A percentile compares a stretch with the other conserved stretches of the same genome.
phyloP scores from a whole-genome alignment of 208 protist species.

The Leishmania amazonensis region DNA sequence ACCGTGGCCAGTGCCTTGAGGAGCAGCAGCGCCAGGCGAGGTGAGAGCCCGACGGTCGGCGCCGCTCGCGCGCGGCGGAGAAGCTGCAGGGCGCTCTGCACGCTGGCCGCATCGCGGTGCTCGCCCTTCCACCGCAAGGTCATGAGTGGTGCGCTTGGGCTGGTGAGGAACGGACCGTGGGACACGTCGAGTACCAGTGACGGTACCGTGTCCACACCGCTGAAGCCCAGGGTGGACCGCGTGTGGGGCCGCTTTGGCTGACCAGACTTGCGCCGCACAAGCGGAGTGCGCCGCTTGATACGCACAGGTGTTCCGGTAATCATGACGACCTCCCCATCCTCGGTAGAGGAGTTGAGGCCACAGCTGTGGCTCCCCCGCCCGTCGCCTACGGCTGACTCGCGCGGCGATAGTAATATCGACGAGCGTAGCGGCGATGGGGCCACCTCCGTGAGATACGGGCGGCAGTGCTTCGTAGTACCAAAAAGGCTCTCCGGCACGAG shows the following conservation, averaged over 20 bases:
- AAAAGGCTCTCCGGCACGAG: conserved; percentile 64
- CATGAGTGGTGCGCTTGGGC: conserved; percentile 41
- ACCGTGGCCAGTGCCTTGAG: conserved; percentile 64
- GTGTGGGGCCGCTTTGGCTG: conserved; percentile 40
- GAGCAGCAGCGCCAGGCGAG: conserved; percentile 62
- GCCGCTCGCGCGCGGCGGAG: conserved; percentile 45
- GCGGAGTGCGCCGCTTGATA: conserved; percentile 22
- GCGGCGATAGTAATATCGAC: conserved; percentile 3
- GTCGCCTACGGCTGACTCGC: too few relatives aligned
- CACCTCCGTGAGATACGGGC: conserved; percentile 40
- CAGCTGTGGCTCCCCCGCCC: not conserved
- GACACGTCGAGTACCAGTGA: conserved; percentile 68
- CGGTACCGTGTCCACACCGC: conserved; percentile 76
- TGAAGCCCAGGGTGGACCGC: conserved; percentile 51
- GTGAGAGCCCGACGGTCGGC: conserved; percentile 54
- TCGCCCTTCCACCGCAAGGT: conserved; percentile 79
- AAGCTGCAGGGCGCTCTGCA: conserved; percentile 53
- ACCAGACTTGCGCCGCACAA: conserved; percentile 22
- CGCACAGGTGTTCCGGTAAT: conserved; percentile 28
- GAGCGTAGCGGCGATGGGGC: conserved; percentile 6
- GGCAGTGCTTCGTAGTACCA: conserved; percentile 58
- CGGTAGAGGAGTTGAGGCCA: not conserved
- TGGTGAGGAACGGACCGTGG: conserved; percentile 75
- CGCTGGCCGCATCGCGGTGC: conserved; percentile 60
- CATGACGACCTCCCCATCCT: conserved; percentile 25